A percentile compares a stretch with the other conserved stretches of the same genome.
Evolutionary conservation across 2,329 filamentous ascomycete genomes (phyloP).

Genomic region (Fusarium nodosum): DNA sequence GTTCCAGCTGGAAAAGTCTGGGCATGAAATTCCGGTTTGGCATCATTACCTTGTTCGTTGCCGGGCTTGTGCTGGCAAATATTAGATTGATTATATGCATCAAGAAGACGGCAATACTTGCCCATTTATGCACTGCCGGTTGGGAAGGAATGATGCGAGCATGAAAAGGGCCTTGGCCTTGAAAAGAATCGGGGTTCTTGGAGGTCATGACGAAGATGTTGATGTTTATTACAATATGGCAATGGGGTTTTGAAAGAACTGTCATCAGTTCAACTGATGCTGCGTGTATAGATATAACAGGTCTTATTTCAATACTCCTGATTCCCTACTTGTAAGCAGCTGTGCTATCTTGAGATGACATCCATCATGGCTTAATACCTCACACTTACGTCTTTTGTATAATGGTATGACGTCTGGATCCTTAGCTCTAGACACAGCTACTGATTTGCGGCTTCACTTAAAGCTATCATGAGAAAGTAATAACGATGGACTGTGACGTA

Average conservation of each 20-base stretch:
- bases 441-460: too few species aligned
- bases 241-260: too few species aligned
- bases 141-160: background rate
- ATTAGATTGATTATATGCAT: accelerated
- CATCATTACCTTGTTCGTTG: conserved; percentile 5
- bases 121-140: background rate
- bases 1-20: conserved; percentile 1
- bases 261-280: too few species aligned
- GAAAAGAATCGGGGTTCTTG: background rate
- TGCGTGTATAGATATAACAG: background rate
- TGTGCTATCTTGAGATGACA: too few species aligned
- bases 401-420: too few species aligned
- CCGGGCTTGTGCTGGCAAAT: background rate
- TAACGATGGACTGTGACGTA: too few species aligned
- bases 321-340: background rate
- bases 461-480: too few species aligned
- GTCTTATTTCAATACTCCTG: too few species aligned
- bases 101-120: accelerated
- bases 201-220: conserved; percentile 1
- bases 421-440: too few species aligned
- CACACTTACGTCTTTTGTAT: too few species aligned
- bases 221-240: background rate
- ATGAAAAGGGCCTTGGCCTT: background rate
- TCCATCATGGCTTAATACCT: too few species aligned
- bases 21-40: background rate